Evolutionary conservation across 257 asterid genomes (phyloP).

Genomic region (Linderniella brevidens): DNA sequence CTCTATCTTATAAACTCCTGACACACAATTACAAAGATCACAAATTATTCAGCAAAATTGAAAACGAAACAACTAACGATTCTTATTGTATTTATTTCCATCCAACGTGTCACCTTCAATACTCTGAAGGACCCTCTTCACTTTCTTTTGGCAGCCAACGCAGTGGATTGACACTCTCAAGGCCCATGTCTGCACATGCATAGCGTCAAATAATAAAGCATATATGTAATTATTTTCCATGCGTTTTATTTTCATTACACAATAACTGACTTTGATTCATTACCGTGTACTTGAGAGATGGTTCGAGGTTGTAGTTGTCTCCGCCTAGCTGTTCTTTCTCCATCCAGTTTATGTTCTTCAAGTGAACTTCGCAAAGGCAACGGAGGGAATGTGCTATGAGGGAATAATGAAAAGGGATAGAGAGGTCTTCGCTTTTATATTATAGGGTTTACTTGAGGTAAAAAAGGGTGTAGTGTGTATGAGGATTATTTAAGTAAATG

Average conservation of each 20-base stretch:
- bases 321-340: slow-evolving; percentile 19
- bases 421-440: too few species aligned
- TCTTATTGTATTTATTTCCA: too few species aligned
- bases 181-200: slow-evolving; percentile 36
- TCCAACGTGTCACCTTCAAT: slow-evolving; percentile 33
- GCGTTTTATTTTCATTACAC: too few species aligned
- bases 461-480: too few species aligned
- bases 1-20: slow-evolving; percentile 46
- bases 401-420: too few species aligned
- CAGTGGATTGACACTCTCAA: slow-evolving; percentile 59
- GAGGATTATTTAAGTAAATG: too few species aligned
- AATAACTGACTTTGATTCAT: too few species aligned
- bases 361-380: too few species aligned
- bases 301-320: slow-evolving; percentile 16
- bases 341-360: slow-evolving; percentile 17
- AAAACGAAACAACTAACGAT: too few species aligned
- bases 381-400: too few species aligned
- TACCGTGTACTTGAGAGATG: slow-evolving; percentile 36
- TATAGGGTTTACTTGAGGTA: too few species aligned
- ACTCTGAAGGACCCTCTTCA: slow-evolving; percentile 45
- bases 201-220: not conserved
- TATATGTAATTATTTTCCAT: not conserved
- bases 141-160: slow-evolving; percentile 59
- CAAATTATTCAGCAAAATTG: not conserved
- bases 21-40: too few species aligned